Evolutionary conservation across 768 basidiomycete species (phyloP).

Genomic region (Xerocomellus intermedius): DNA sequence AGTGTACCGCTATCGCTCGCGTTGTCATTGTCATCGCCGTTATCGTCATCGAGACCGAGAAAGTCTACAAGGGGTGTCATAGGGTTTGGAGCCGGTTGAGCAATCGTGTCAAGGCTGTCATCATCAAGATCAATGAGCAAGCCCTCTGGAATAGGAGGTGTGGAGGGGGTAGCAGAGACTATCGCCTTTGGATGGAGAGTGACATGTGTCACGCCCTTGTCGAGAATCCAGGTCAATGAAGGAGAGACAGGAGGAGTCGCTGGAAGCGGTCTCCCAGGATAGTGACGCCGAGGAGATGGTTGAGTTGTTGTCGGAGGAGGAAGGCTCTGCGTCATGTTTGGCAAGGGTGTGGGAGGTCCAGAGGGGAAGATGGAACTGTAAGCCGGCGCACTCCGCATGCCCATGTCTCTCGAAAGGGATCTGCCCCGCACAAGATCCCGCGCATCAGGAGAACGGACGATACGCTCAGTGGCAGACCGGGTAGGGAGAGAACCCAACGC

Average conservation of each 20-base stretch:
- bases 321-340: constrained; percentile 23
- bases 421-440: constrained; percentile 32
- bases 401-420: constrained; percentile 32
- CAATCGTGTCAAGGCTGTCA: constrained; percentile 27
- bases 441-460: constrained; percentile 27
- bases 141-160: constrained; percentile 47
- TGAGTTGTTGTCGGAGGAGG: constrained; percentile 18
- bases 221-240: constrained; percentile 35
- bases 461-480: constrained; percentile 33
- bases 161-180: constrained; percentile 19
- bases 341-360: constrained; percentile 30
- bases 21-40: constrained; percentile 22
- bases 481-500: constrained; percentile 22
- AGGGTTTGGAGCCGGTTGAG: constrained; percentile 8
- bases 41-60: constrained; percentile 22
- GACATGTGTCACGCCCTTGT: constrained; percentile 21
- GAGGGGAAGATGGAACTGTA: constrained; percentile 35
- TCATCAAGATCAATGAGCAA: constrained; percentile 58
- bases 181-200: constrained; percentile 16
- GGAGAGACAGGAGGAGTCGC: constrained; percentile 33
- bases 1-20: constrained; percentile 32
- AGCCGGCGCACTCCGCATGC: constrained; percentile 34
- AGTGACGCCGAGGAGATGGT: constrained; percentile 32
- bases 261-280: constrained; percentile 34
- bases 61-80: constrained; percentile 23